Conservation (phyloP, 1,284 basidiomycete genomes). For the Butyriboletus appendiculatus region DNA sequence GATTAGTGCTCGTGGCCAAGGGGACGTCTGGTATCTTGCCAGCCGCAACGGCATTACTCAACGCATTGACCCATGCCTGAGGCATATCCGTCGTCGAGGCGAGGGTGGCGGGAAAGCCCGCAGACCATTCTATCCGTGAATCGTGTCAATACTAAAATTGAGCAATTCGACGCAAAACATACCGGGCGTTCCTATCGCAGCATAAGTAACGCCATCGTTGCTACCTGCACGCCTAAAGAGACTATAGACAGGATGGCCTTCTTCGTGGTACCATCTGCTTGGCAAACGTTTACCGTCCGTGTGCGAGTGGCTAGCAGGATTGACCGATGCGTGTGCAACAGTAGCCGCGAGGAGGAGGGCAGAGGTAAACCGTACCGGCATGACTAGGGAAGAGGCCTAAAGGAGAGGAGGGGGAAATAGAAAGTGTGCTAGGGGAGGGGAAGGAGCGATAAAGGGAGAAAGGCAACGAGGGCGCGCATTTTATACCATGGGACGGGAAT, state of each 20-base stretch:
- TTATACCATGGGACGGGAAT: conserved; percentile 30
- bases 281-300: conserved; percentile 38
- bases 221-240: conserved; percentile 55
- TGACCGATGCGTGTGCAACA: conserved; percentile 33
- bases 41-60: conserved; percentile 60
- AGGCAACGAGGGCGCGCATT: conserved; percentile 14
- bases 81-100: conserved; percentile 53
- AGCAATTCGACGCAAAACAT: conserved; percentile 19
- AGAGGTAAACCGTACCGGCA: conserved; percentile 35
- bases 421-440: conserved; percentile 13
- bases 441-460: conserved; percentile 8
- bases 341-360: conserved; percentile 39
- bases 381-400: conserved; percentile 20
- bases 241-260: conserved; percentile 55
- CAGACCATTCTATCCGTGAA: conserved; percentile 55
- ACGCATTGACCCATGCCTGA: conserved; percentile 64
- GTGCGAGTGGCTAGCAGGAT: conserved; percentile 32
- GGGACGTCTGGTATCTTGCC: conserved; percentile 76
- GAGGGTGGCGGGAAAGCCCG: conserved; percentile 48
- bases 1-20: conserved; percentile 40
- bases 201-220: conserved; percentile 47
- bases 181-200: conserved; percentile 62
- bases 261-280: conserved; percentile 55
- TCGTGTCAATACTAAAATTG: not conserved
- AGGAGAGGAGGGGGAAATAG: conserved; percentile 27